A percentile compares a stretch with the other conserved stretches of the same genome.
phyloP scores from a whole-genome alignment of 1,284 basidiomycete species.

The Cystobasidiaceae sp. region DNA sequence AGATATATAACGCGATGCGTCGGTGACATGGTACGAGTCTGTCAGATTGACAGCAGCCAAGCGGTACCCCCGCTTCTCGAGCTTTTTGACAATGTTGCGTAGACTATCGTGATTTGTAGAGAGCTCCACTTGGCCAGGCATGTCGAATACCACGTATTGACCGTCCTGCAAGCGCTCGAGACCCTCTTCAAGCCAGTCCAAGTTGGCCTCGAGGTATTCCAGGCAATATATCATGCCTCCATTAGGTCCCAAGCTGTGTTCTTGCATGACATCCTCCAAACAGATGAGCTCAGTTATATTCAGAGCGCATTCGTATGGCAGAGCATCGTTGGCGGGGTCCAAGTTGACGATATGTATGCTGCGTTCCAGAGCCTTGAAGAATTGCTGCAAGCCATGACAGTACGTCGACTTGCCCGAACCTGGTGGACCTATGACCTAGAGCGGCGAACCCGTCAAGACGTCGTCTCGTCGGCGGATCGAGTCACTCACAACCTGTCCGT shows the following conservation, averaged over 20 bases:
- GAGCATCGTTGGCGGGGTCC: constrained; percentile 85
- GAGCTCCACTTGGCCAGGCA: constrained; percentile 95
- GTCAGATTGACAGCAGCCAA: constrained; percentile 90
- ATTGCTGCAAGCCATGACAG: constrained; percentile 83
- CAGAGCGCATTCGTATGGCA: constrained; percentile 85
- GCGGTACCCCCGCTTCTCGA: constrained; percentile 74
- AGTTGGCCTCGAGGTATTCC: constrained; percentile 92
- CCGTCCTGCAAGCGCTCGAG: constrained; percentile 55
- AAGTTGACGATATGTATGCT: constrained; percentile 89
- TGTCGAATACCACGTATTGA: constrained; percentile 85
- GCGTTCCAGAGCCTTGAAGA: constrained; percentile 76
- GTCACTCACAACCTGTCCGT: constrained; percentile 39
- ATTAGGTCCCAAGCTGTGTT: constrained; percentile 84
- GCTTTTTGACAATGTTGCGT: constrained; percentile 67
- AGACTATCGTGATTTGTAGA: constrained; percentile 90
- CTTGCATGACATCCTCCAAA: constrained; percentile 79
- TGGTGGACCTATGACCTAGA: constrained; percentile 74
- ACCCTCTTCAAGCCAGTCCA: constrained; percentile 81
- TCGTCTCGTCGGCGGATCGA: not conserved
- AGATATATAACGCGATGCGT: constrained; percentile 90
- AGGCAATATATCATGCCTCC: constrained; percentile 96
- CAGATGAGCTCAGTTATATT: constrained; percentile 83
- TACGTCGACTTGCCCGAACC: constrained; percentile 93
- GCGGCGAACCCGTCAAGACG: not conserved
- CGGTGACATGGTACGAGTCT: constrained; percentile 94